Conservation (phyloP, 2,329 filamentous ascomycete genomes). For the Penicillium fuscoglaucum region DNA sequence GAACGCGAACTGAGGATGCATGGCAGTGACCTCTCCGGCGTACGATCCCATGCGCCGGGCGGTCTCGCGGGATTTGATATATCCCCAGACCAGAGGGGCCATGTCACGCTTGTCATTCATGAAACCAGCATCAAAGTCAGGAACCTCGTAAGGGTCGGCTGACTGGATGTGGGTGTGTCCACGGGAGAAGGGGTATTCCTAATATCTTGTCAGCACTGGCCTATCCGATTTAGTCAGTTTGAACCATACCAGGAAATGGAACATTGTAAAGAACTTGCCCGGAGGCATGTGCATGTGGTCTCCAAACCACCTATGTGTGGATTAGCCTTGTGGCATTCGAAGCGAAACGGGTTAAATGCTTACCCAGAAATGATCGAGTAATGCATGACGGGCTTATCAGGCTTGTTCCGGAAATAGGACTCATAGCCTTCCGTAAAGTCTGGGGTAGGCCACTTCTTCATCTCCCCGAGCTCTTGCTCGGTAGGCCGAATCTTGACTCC, state of each 20-base stretch:
- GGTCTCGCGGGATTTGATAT: constrained; percentile 79
- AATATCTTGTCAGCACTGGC: not conserved
- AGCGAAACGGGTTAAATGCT: constrained; percentile 6
- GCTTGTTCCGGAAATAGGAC: constrained; percentile 80
- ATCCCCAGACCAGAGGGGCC: constrained; percentile 81
- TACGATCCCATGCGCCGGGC: constrained; percentile 76
- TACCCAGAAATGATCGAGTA: constrained; percentile 72
- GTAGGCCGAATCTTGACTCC: constrained; percentile 76
- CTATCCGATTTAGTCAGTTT: too few species aligned
- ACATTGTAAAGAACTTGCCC: constrained; percentile 81
- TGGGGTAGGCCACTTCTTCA: constrained; percentile 71
- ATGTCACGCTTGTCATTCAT: constrained; percentile 85
- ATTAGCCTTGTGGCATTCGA: constrained; percentile 9
- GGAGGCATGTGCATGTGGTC: constrained; percentile 64
- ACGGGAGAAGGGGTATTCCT: constrained; percentile 72
- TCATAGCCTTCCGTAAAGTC: constrained; percentile 73
- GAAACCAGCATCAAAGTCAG: constrained; percentile 78
- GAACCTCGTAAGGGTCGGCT: constrained; percentile 70
- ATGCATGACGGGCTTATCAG: constrained; percentile 85
- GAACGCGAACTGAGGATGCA: constrained; percentile 71
- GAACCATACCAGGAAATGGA: constrained; percentile 63
- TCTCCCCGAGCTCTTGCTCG: constrained; percentile 64
- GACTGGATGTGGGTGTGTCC: constrained; percentile 70
- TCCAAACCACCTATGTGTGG: constrained; percentile 39
- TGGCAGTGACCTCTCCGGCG: constrained; percentile 66